phyloP scores from a whole-genome alignment of 2,329 filamentous ascomycete genomes.

The Neonectria ditissima region DNA sequence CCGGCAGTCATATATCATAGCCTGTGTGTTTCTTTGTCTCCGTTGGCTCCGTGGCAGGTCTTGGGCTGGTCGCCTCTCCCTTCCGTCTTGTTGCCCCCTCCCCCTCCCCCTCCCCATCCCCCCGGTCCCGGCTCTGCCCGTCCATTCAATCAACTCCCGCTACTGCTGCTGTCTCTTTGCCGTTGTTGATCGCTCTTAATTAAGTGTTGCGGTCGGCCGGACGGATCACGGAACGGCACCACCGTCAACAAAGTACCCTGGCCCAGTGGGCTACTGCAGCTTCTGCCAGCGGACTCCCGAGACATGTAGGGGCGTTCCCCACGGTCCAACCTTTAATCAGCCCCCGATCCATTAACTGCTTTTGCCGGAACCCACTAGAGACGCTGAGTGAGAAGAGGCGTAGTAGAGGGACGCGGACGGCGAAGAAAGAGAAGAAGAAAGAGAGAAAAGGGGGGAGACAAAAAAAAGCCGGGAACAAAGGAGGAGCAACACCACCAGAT shows the following conservation, averaged over 20 bases:
- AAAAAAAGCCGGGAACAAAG: constrained; percentile 33
- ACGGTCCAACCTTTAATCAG: constrained; percentile 21
- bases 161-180: background rate
- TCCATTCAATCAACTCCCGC: constrained; percentile 2
- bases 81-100: constrained; percentile 7
- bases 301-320: constrained; percentile 42
- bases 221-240: constrained; percentile 31
- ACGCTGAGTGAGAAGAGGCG: constrained; percentile 15
- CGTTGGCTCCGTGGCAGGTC: constrained; percentile 1
- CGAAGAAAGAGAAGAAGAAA: constrained; percentile 13
- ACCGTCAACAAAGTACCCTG: constrained; percentile 43
- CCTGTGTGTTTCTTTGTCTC: constrained; percentile 27
- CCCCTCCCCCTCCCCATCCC: too few relatives aligned
- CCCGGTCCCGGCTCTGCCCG: background rate
- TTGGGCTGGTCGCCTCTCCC: constrained; percentile 3
- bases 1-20: constrained; percentile 27
- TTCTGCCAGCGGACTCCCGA: constrained; percentile 37
- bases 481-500: constrained; percentile 22
- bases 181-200: constrained; percentile 13
- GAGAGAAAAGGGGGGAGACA: constrained; percentile 11
- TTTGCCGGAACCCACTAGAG: background rate
- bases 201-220: constrained; percentile 32
- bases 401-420: background rate
- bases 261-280: constrained; percentile 24
- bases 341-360: background rate